Conservation (phyloP, 2,329 filamentous ascomycete genomes). For the Cladosporium oxysporum region DNA sequence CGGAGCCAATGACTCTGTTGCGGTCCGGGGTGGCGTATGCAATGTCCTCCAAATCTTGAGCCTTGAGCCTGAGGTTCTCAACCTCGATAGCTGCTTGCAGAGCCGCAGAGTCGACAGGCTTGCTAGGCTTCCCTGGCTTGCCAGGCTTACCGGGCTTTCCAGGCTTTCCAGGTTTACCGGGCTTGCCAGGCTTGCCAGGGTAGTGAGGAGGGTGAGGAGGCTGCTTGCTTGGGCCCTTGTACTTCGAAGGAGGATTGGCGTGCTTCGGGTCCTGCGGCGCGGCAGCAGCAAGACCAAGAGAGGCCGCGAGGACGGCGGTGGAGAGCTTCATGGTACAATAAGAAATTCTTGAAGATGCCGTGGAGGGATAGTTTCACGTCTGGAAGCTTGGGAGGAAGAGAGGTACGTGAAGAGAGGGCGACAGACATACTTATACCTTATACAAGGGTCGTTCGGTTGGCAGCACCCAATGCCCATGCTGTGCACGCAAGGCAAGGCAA, state of each 20-base stretch:
- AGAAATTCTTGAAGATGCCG: not conserved
- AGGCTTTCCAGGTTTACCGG: not conserved
- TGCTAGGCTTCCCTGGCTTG: not conserved
- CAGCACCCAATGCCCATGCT: not conserved
- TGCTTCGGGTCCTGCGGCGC: constrained; percentile 5
- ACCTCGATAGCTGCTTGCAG: constrained; percentile 19
- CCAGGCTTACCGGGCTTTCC: constrained; percentile 1
- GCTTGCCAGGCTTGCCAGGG: not conserved
- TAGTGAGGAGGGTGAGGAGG: constrained; percentile 9
- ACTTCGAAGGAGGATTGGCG: not conserved
- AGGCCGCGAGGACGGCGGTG: constrained; percentile 11
- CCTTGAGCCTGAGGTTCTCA: constrained; percentile 26
- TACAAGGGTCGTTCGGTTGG: not conserved
- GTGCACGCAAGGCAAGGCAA: constrained; percentile 1
- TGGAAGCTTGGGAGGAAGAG: not conserved
- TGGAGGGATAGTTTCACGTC: not conserved
- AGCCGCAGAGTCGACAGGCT: constrained; percentile 37
- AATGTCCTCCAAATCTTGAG: constrained; percentile 39
- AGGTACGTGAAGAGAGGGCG: not conserved
- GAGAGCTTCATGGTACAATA: constrained; percentile 14
- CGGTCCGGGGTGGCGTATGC: constrained; percentile 41
- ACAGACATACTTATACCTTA: constrained; percentile 9
- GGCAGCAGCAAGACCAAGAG: constrained; percentile 10
- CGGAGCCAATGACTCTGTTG: constrained; percentile 42
- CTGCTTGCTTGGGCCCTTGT: constrained; percentile 3